Evolutionary conservation across 345 rosid genomes (phyloP).

Genomic region (Corchorus olitorius): DNA sequence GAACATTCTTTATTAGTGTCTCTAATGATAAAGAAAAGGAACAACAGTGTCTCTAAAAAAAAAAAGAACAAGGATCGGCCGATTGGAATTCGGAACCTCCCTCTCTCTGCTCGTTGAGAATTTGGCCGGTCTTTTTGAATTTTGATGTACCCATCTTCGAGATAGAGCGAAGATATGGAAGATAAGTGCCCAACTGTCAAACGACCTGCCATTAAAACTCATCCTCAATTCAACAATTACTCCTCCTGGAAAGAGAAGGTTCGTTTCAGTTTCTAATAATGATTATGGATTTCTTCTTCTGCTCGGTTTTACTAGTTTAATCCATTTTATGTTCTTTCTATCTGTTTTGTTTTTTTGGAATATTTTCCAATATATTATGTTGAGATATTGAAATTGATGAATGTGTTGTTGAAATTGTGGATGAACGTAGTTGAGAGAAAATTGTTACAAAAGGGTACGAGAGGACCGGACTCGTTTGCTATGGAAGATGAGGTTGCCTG

Average conservation of each 20-base stretch:
- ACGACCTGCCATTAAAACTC: slow-evolving; percentile 49
- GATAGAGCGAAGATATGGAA: slow-evolving; percentile 1
- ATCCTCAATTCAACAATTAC: slow-evolving; percentile 42
- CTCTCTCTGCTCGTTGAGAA: background rate
- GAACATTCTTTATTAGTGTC: no score
- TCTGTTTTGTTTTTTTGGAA: background rate
- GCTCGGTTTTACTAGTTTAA: background rate
- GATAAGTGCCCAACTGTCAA: slow-evolving; percentile 18
- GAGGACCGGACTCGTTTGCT: slow-evolving; percentile 71
- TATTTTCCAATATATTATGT: background rate
- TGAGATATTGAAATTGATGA: background rate
- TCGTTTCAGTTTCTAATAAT: background rate
- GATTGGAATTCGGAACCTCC: background rate
- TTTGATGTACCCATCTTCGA: background rate
- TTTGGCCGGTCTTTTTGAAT: background rate
- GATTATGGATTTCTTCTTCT: background rate
- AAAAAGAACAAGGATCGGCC: no score
- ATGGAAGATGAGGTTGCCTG: slow-evolving; percentile 76
- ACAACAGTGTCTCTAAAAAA: no score
- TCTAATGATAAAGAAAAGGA: no score
- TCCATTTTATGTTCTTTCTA: background rate
- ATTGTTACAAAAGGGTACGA: slow-evolving; percentile 71
- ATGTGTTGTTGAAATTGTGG: background rate
- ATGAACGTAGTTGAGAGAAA: slow-evolving; percentile 64
- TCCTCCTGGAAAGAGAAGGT: slow-evolving; percentile 72